A percentile compares a stretch with the other conserved stretches of the same genome.
phyloP scores from a whole-genome alignment of 2,329 filamentous ascomycete species.

The Ceratocystis papillata region DNA sequence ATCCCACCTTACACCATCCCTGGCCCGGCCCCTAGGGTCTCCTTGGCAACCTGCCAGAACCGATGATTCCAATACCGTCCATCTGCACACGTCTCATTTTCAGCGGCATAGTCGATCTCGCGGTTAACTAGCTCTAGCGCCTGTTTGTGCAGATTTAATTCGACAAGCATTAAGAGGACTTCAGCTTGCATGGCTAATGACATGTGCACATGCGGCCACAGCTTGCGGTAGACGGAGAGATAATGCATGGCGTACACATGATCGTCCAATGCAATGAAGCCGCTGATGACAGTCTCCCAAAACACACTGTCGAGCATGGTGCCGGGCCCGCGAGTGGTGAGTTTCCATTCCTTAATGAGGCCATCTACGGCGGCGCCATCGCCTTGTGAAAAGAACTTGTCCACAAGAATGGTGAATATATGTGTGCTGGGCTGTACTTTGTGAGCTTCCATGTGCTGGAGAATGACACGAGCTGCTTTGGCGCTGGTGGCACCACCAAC shows the following conservation, averaged over 20 bases:
- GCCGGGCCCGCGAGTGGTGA: constrained; percentile 26
- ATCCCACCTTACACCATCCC: not conserved
- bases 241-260: constrained; percentile 34
- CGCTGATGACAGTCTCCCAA: constrained; percentile 60
- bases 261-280: constrained; percentile 48
- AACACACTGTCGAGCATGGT: constrained; percentile 46
- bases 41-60: constrained; percentile 41
- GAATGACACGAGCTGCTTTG: constrained; percentile 35
- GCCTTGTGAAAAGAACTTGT: constrained; percentile 50
- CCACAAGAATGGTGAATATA: constrained; percentile 64
- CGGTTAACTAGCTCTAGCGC: constrained; percentile 31
- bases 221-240: constrained; percentile 38
- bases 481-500: constrained; percentile 2
- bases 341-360: constrained; percentile 48
- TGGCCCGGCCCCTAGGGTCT: constrained; percentile 27
- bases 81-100: constrained; percentile 25
- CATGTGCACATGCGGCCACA: constrained; percentile 35
- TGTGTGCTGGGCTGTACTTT: constrained; percentile 48
- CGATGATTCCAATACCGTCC: constrained; percentile 38
- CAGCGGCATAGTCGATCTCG: constrained; percentile 27
- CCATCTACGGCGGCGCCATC: constrained; percentile 49
- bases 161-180: constrained; percentile 33
- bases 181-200: constrained; percentile 37
- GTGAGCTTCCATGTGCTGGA: constrained; percentile 49
- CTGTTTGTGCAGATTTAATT: constrained; percentile 26